Evolutionary conservation across 1,284 basidiomycete species (phyloP).

Genomic region (Ustilago curta): DNA sequence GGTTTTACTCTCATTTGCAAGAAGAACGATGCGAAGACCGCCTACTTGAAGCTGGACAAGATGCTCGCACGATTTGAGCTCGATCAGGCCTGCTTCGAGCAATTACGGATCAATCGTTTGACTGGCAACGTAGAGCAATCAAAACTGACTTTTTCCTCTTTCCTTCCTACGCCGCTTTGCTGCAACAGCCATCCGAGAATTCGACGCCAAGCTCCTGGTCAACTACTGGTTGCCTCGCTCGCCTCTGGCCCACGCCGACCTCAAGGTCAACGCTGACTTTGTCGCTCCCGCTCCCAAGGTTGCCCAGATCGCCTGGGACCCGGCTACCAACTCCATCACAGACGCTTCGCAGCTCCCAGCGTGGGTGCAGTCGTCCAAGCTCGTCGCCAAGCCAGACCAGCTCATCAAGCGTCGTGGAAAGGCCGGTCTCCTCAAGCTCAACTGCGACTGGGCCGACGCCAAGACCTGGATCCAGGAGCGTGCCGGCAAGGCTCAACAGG

Average conservation of each 20-base stretch:
- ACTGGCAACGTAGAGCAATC: neutral
- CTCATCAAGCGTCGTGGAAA: conserved; percentile 99
- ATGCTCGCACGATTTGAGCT: neutral
- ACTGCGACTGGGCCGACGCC: conserved; percentile 86
- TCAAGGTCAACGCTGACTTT: conserved; percentile 63
- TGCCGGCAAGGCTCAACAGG: conserved; percentile 94
- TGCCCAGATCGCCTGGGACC: conserved; percentile 80
- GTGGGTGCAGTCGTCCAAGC: conserved; percentile 76
- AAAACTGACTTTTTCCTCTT: neutral
- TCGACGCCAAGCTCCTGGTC: conserved; percentile 69
- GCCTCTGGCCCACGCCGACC: conserved; percentile 60
- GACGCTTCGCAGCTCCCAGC: conserved; percentile 80
- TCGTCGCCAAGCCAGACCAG: conserved; percentile 77
- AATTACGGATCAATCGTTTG: no score
- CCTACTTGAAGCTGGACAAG: neutral
- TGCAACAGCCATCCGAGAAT: conserved; percentile 64
- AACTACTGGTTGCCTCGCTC: conserved; percentile 69
- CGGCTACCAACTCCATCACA: conserved; percentile 82
- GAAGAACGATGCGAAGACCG: neutral
- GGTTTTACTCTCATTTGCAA: neutral
- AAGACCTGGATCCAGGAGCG: conserved; percentile 83
- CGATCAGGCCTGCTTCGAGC: conserved; percentile 3
- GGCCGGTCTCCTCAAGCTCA: conserved; percentile 89
- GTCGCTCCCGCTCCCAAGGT: conserved; percentile 65
- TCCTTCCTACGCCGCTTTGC: neutral